Evolutionary conservation across 2,329 filamentous ascomycete genomes (phyloP).

Genomic region (Microdochium bolleyi): DNA sequence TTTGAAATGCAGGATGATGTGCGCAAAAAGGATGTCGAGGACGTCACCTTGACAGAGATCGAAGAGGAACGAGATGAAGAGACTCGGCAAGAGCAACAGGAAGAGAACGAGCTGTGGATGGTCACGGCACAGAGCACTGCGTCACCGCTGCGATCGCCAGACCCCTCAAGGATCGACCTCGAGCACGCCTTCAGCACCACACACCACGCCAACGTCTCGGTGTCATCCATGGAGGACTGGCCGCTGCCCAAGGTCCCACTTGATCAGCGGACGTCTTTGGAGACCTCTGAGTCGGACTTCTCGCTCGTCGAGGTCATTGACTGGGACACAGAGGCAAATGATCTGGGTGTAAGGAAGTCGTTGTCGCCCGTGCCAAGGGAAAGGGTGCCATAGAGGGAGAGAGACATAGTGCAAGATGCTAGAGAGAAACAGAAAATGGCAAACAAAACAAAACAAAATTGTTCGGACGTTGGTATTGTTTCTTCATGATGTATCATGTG

Average conservation of each 20-base stretch:
- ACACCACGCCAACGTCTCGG: neutral
- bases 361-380: neutral
- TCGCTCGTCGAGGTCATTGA: neutral
- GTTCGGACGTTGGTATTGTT: too few species aligned
- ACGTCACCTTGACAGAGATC: neutral
- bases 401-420: too few species aligned
- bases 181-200: neutral
- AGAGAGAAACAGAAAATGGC: too few species aligned
- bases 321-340: neutral
- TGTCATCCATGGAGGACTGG: neutral
- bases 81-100: neutral
- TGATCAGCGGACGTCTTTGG: neutral
- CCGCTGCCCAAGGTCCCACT: neutral
- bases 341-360: neutral
- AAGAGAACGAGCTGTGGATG: neutral
- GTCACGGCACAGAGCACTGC: neutral
- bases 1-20: slow-evolving; percentile 1
- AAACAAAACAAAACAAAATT: too few species aligned
- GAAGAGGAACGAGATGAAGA: neutral
- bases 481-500: too few species aligned
- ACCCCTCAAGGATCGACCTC: neutral
- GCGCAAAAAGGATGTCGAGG: neutral
- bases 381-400: neutral
- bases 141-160: neutral
- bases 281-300: neutral